Base-by-base conservation (phyloP, 192 early-diverging fungal genomes). In the Chytriomyces hyalinus region DNA sequence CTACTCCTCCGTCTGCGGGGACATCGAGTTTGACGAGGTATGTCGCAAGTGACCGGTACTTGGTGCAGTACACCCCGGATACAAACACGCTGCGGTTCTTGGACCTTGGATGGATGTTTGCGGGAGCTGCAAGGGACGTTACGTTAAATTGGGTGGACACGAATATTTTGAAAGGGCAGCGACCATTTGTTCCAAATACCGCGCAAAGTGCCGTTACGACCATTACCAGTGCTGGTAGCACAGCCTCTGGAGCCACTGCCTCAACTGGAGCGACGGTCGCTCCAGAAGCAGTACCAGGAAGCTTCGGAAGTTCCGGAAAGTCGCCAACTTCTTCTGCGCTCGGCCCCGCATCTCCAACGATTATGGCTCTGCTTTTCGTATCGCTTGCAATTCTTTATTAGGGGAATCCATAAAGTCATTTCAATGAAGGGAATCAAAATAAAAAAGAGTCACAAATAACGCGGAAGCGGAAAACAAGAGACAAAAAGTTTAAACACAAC, bases 71-170 rank as follows among this genome's bases (percentile, higher is more conserved):
- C 47, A 70, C 64, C 11, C 77, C 77, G 6, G 67, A 70, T 44
- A 78, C 66, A 8, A 72, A 72, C 10, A 45, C 62, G 15, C 10
- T 78, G 15, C 15, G 77, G 28, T 64, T 24, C 43, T 45, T 78
- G 71, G 77, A 78, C 36, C 44, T 78, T 17, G n/a, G 50, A 36
- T 78, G 77, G 77, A 28, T 78, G 71, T 73, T 73, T 65, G 28
- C 60, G 46, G 71, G 71, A 73, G 7, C n/a, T 49, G 50, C 49
- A n/a, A 13, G 20, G 50, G 50, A 70, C 20, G 2, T 28, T 4
- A 6, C 15, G 6, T 2, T 46, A 6, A 20, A 20, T 36, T 73
- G 71, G 71, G 53, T 62, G n/a, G 70, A 71, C 28, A 36, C 70
- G 43, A 71, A 11, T 51, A 43, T 71, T 8, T 28, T 71, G 67